These are phyloP conservation scores for Tulasnella sp. DNA, from an alignment of 768 basidiomycete genomes.

Conservation along the genomic window DNA sequence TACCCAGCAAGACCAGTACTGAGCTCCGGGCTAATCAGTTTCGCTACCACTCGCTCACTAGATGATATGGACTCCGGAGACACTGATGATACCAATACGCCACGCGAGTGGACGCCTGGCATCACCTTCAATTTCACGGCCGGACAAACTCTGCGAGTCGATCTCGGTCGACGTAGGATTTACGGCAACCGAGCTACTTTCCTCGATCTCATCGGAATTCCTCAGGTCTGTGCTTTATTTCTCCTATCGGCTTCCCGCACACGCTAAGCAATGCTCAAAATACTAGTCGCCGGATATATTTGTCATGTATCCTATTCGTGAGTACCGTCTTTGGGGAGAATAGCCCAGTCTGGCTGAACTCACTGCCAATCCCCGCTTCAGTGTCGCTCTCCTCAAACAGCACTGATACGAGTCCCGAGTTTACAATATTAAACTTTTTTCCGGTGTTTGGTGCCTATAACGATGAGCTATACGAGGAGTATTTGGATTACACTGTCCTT, in stretches of 20 bases:
- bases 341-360: not conserved
- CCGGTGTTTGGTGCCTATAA: not conserved
- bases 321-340: not conserved
- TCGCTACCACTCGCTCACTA: not conserved
- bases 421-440: not conserved
- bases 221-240: not conserved
- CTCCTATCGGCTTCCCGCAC: not conserved
- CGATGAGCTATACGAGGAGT: not conserved
- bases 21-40: not conserved
- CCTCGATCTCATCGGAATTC: not conserved
- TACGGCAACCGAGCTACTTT: not conserved
- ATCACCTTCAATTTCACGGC: not conserved
- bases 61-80: not conserved
- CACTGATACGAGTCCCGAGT: not conserved
- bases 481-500: not conserved
- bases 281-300: not conserved
- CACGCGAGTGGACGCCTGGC: not conserved
- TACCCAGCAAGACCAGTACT: not conserved
- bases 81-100: not conserved
- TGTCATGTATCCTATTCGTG: not conserved
- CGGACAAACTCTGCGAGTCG: not conserved
- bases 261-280: not conserved
- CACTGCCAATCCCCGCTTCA: not conserved
- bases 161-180: not conserved
- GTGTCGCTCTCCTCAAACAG: not conserved